Evolutionary conservation across 495 filamentous ascomycete genomes (phyloP).

Genomic region (Aspergillus bridgeri): DNA sequence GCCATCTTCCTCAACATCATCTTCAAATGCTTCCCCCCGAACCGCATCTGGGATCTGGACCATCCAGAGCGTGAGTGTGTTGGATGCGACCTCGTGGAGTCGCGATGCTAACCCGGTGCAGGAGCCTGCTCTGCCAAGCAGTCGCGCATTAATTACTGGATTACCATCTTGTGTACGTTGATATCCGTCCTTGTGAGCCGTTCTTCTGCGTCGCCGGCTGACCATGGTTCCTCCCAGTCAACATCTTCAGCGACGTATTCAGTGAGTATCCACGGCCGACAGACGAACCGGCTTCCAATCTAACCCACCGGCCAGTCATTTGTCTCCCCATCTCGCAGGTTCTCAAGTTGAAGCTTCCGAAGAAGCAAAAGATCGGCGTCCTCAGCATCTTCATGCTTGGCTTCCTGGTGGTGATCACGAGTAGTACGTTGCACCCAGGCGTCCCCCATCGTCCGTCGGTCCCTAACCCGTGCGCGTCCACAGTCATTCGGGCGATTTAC

Average conservation of each 20-base stretch:
- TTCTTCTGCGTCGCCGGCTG: background rate
- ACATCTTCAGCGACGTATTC: constrained; percentile 25
- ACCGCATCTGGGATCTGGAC: constrained; percentile 15
- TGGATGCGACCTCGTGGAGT: too few relatives aligned
- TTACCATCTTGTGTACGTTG: constrained; percentile 23
- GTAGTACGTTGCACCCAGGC: constrained; percentile 13
- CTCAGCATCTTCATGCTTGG: constrained; percentile 23
- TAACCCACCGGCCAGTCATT: constrained; percentile 17
- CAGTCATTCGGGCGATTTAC: constrained; percentile 26
- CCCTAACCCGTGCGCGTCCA: background rate
- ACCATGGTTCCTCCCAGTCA: constrained; percentile 10
- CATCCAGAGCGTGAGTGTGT: constrained; percentile 16
- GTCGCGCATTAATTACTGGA: constrained; percentile 20
- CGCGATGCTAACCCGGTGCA: constrained; percentile 6
- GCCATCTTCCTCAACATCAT: constrained; percentile 23
- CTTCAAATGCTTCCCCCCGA: constrained; percentile 21
- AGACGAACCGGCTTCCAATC: background rate
- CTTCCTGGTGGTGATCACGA: constrained; percentile 22
- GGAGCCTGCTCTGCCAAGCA: constrained; percentile 16
- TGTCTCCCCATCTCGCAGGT: constrained; percentile 25
- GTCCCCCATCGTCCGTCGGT: background rate
- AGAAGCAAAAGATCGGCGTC: constrained; percentile 22
- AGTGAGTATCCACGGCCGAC: constrained; percentile 9
- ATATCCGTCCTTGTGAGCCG: background rate
- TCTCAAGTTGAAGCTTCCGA: constrained; percentile 18